A percentile compares a stretch with the other conserved stretches of the same genome.
phyloP scores from a whole-genome alignment of 2,329 filamentous ascomycete species.

The Hypomyces perniciosus region DNA sequence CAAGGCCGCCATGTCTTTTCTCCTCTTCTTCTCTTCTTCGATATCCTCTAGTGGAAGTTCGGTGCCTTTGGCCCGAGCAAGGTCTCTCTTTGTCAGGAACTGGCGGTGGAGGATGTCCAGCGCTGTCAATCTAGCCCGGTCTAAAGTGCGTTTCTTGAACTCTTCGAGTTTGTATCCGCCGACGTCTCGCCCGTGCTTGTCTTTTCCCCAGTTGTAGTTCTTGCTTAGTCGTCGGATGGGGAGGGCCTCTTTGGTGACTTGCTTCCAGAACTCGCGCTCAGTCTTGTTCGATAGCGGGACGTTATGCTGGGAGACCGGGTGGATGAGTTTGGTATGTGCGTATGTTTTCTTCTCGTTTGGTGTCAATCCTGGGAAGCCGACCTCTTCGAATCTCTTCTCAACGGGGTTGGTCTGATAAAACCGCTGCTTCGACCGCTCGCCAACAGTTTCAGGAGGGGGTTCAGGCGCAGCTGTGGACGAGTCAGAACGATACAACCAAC shows the following conservation, averaged over 20 bases:
- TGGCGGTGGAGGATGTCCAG: slow-evolving; percentile 39
- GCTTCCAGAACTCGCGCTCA: slow-evolving; percentile 54
- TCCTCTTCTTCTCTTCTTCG: slow-evolving; percentile 39
- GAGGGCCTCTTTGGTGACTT: slow-evolving; percentile 45
- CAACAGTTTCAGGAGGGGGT: slow-evolving; percentile 38
- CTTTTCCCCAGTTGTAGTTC: slow-evolving; percentile 44
- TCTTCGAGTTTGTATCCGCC: slow-evolving; percentile 42
- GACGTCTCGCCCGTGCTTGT: slow-evolving; percentile 44
- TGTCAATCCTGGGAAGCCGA: slow-evolving; percentile 40
- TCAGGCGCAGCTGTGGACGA: slow-evolving; percentile 22
- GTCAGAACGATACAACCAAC: not conserved
- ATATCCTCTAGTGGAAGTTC: slow-evolving; percentile 35
- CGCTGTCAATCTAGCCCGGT: slow-evolving; percentile 37
- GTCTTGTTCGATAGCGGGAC: slow-evolving; percentile 39
- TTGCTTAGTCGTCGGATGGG: slow-evolving; percentile 40
- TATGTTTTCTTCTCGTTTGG: slow-evolving; percentile 45
- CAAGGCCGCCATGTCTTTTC: slow-evolving; percentile 46
- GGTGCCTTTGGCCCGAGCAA: slow-evolving; percentile 19
- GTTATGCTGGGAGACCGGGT: slow-evolving; percentile 31
- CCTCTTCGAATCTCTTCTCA: slow-evolving; percentile 38
- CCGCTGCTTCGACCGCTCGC: slow-evolving; percentile 41
- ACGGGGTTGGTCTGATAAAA: slow-evolving; percentile 47
- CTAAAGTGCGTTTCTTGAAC: slow-evolving; percentile 37
- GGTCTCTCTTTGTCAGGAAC: slow-evolving; percentile 36
- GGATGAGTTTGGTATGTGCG: slow-evolving; percentile 41